Evolutionary conservation across 2,329 filamentous ascomycete species (phyloP).

Genomic region (Sclerotinia minor): DNA sequence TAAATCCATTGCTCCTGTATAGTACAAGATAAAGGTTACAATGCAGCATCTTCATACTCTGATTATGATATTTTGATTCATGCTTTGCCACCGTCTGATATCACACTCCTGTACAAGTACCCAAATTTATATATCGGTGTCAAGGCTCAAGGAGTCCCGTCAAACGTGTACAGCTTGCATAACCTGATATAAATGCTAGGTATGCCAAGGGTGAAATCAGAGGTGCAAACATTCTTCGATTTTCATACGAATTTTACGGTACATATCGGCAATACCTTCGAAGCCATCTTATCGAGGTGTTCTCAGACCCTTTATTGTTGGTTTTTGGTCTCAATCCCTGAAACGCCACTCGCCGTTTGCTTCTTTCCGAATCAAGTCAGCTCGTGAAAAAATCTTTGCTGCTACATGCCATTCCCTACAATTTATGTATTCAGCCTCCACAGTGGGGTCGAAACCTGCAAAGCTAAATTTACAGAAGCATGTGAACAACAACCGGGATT

Average conservation of each 20-base stretch:
- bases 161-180: background rate
- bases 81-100: background rate
- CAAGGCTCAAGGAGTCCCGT: conserved; percentile 7
- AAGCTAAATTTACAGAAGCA: background rate
- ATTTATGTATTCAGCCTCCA: background rate
- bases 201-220: background rate
- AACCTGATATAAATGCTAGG: background rate
- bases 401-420: conserved; percentile 2
- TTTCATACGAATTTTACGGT: background rate
- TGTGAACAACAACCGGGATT: background rate
- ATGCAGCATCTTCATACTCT: background rate
- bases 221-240: background rate
- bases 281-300: background rate
- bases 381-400: background rate
- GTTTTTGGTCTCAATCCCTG: background rate
- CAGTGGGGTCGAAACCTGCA: background rate
- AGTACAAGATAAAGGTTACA: background rate
- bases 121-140: background rate
- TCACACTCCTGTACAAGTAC: background rate
- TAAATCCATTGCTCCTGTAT: background rate
- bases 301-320: background rate
- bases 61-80: background rate
- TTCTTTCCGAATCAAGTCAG: background rate
- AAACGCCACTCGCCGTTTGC: background rate
- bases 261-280: background rate